These are phyloP conservation scores for Melampsora abietis-canadensis DNA, from an alignment of 1,284 basidiomycete genomes.

Conservation along the genomic window DNA sequence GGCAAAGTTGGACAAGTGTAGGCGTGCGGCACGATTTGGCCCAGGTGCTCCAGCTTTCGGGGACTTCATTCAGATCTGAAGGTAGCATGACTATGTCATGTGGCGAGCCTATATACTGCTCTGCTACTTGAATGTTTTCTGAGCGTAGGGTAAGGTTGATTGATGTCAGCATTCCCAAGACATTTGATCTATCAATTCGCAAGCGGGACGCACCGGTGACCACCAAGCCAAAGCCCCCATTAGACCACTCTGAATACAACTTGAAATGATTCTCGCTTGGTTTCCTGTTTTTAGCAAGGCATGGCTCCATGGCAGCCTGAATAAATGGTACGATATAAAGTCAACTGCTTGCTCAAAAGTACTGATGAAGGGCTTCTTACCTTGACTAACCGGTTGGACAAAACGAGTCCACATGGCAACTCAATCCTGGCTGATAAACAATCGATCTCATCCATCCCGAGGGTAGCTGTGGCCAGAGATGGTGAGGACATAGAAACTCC, in stretches of 20 bases:
- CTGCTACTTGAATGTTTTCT: slow-evolving; percentile 30
- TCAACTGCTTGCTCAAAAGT: background rate
- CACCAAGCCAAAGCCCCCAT: slow-evolving; percentile 17
- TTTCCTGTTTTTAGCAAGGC: slow-evolving; percentile 12
- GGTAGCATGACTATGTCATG: slow-evolving; percentile 8
- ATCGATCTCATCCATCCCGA: background rate
- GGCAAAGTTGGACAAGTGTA: slow-evolving; percentile 14
- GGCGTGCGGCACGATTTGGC: slow-evolving; percentile 5
- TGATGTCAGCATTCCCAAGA: background rate
- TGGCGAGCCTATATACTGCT: slow-evolving; percentile 10
- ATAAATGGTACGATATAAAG: background rate
- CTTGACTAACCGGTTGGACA: slow-evolving; percentile 26
- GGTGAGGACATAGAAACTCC: no score
- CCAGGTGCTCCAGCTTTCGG: slow-evolving; percentile 17
- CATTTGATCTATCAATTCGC: background rate
- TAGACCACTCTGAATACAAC: slow-evolving; percentile 18
- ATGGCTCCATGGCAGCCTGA: slow-evolving; percentile 22
- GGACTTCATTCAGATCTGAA: background rate
- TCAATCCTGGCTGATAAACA: background rate
- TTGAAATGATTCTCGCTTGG: slow-evolving; percentile 14
- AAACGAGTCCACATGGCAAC: slow-evolving; percentile 12
- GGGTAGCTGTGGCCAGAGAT: no score
- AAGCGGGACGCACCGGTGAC: slow-evolving; percentile 13
- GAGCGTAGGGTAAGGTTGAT: background rate
- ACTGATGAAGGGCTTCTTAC: background rate